These are phyloP conservation scores for Cladosporium halotolerans DNA, from an alignment of 2,329 filamentous ascomycete species.

Conservation along the genomic window DNA sequence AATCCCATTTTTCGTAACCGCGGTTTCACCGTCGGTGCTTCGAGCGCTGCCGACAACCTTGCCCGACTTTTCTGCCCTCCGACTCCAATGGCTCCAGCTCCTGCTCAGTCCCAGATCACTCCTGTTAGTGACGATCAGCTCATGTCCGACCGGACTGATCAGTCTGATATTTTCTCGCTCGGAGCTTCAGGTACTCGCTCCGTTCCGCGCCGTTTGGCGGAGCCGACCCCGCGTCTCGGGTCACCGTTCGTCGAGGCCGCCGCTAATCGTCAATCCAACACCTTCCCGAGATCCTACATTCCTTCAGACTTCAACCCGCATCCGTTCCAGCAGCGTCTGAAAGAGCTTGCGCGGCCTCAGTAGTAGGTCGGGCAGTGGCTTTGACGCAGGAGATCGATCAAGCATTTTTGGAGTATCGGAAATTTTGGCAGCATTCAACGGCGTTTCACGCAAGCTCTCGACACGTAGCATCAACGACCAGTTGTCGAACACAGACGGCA, in stretches of 20 bases:
- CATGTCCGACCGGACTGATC: conserved; percentile 22
- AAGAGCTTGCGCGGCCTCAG: conserved; percentile 20
- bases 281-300: conserved; percentile 39
- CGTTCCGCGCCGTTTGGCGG: conserved; percentile 31
- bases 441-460: not conserved
- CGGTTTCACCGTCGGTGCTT: conserved; percentile 55
- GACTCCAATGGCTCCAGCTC: not conserved
- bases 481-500: conserved; percentile 6
- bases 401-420: not conserved
- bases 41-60: conserved; percentile 46
- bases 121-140: conserved; percentile 21
- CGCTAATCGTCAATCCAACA: conserved; percentile 35
- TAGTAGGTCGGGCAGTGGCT: not conserved
- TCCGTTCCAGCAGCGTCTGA: conserved; percentile 28
- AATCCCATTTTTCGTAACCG: conserved; percentile 54
- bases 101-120: conserved; percentile 4
- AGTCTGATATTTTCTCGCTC: conserved; percentile 12
- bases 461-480: not conserved
- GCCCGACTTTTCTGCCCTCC: conserved; percentile 51
- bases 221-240: conserved; percentile 39
- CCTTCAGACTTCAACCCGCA: conserved; percentile 23
- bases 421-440: conserved; percentile 2
- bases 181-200: conserved; percentile 22
- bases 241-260: conserved; percentile 42
- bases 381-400: not conserved